Base-by-base conservation (phyloP, 1,284 basidiomycete genomes). In the Thecaphora frezii region DNA sequence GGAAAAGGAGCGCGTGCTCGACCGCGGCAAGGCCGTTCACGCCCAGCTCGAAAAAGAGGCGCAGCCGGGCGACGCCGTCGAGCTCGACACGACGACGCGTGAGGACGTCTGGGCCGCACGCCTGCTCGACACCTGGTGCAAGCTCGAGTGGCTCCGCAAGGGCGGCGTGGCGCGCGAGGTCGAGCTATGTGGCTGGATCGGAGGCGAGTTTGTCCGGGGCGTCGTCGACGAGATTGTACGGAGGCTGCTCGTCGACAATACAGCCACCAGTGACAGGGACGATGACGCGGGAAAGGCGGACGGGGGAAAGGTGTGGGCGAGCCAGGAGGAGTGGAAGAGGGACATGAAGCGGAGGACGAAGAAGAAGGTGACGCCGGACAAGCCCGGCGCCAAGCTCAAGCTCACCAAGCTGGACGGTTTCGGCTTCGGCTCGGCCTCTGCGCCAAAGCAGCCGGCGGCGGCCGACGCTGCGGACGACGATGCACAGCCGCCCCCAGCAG, bases 31-130 rank as follows among this genome's bases (percentile, higher is more conserved):
- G 39, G 30, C 66, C 86, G 89, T 93, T 0, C 92, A 96, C 79
- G 88, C 88, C 66, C 82, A 84, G 41, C 82, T 96, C 18, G 91
- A 96, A 75, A 82, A 83, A 21, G 88, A 91, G 73, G 82, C 93
- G 12, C 84, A 84, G 37, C 84, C 85, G 26, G 84, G 50, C 24
- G 51, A 64, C 22, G 28, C 85, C 55, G 71, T 88, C 10, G 38
- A 78, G 13, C 83, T 91, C 1, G 74, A 80, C 1, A 76, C 84
- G 1, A 78, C 69, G 1, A 85, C 83, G 0, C 61, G 80, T 1
- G 89, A 90, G 74, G 89, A 91, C 66, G 82, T 83, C 14, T 90
- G 88, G 86, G 90, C 84, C 8, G 73, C 89, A 48, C 82, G 86
- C 86, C 86, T 75, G 50, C 82, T 79, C 28, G 62, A 69, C 43